Percentiles rank a stretch among this genome's conserved stretches.
Conservation (phyloP, 345 rosid genomes). For the Sisymbrium irio region DNA sequence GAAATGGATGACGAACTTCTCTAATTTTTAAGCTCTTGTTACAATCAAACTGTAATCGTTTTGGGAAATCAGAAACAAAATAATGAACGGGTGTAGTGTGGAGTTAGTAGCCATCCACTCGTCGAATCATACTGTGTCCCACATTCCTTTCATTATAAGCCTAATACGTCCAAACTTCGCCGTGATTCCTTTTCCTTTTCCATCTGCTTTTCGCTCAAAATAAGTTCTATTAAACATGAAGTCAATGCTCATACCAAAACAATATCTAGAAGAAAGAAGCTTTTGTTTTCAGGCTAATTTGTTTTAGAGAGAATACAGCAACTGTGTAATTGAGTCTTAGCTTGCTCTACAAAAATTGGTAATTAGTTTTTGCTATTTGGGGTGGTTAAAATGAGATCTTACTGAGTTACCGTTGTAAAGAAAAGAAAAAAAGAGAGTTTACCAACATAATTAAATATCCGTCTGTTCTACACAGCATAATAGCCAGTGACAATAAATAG, state of each 20-base stretch:
- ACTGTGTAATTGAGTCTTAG: not conserved
- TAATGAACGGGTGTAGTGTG: slow-evolving; percentile 8
- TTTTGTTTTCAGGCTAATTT: not conserved
- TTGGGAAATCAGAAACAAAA: not conserved
- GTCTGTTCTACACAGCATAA: not conserved
- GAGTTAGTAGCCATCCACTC: slow-evolving; percentile 36
- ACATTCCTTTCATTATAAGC: not conserved
- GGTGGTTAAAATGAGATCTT: too few relatives aligned
- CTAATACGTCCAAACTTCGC: slow-evolving; percentile 29
- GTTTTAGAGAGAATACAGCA: not conserved
- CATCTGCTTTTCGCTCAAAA: not conserved
- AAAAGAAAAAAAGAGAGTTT: too few relatives aligned
- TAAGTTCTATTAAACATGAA: not conserved
- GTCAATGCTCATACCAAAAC: slow-evolving; percentile 3
- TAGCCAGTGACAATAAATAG: not conserved
- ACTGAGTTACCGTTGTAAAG: too few relatives aligned
- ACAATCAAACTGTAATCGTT: not conserved
- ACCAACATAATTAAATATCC: too few relatives aligned
- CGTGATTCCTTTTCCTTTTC: slow-evolving; percentile 15
- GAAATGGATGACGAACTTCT: not conserved
- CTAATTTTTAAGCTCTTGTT: not conserved
- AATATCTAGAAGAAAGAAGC: not conserved
- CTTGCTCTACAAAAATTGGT: not conserved
- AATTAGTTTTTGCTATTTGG: too few relatives aligned
- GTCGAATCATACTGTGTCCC: slow-evolving; percentile 17